phyloP scores from a whole-genome alignment of 495 filamentous ascomycete genomes.

The Podospora appendiculata region DNA sequence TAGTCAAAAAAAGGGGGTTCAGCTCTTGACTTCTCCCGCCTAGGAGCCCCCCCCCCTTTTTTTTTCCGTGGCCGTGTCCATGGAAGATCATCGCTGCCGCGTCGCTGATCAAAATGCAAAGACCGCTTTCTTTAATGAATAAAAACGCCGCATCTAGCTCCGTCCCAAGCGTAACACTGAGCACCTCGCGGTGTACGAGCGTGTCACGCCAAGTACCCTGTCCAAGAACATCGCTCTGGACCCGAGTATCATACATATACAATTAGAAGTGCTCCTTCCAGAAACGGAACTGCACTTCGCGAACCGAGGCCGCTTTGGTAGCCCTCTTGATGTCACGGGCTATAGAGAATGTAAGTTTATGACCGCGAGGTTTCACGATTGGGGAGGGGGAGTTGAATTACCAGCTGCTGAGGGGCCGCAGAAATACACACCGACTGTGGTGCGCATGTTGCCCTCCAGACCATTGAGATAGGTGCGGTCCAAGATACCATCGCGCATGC shows the following conservation, averaged over 20 bases:
- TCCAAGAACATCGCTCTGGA: not conserved
- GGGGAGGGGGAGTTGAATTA: constrained; percentile 18
- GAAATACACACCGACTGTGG: constrained; percentile 96
- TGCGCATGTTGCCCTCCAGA: constrained; percentile 61
- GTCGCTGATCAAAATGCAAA: not conserved
- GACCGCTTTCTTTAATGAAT: not conserved
- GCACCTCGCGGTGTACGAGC: not conserved
- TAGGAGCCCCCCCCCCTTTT: too few relatives aligned
- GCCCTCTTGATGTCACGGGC: constrained; percentile 82
- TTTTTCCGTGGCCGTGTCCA: too few relatives aligned
- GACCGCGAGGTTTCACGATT: not conserved
- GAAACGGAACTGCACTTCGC: constrained; percentile 88
- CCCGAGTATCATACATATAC: constrained; percentile 6
- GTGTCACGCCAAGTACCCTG: not conserved
- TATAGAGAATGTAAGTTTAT: constrained; percentile 27
- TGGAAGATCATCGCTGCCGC: too few relatives aligned
- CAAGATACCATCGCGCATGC: constrained; percentile 81
- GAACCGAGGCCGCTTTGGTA: constrained; percentile 57
- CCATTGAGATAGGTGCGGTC: constrained; percentile 79
- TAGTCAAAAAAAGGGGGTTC: too few relatives aligned
- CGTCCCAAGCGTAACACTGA: not conserved
- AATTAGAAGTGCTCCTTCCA: constrained; percentile 88
- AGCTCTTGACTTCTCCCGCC: too few relatives aligned
- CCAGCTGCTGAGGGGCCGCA: constrained; percentile 59
- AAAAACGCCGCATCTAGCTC: not conserved